Base-by-base conservation (phyloP, 768 basidiomycete genomes). In the Atractiella rhizophila region DNA sequence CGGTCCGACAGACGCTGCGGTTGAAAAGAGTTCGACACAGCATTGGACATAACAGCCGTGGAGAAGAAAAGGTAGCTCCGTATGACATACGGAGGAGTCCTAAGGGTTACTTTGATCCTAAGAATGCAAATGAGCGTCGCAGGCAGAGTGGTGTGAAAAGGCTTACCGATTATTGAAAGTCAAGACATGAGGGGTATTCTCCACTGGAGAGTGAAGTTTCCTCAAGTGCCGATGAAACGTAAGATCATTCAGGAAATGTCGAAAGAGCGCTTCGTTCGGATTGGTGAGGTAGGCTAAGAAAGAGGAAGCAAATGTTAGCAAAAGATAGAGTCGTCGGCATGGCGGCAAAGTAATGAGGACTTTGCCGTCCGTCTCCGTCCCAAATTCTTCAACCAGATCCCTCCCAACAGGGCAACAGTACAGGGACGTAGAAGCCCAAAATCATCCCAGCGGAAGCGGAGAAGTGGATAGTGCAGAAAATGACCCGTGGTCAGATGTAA, bases 211-310 rank as follows among this genome's bases (percentile, higher is more conserved):
- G 51, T 85, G 75, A 52, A 91, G 69, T 41, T 74, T 74, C 45
- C 72, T 79, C 45, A 94, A 69, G 58, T 94, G 85, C 41, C 80
- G 78, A 39, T 86, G 79, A 59, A 98, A 94, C 20, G 83, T 86
- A 55, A 80, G 79, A 55, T 91, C 85, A n/a, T 86, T 96, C 50
- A 96, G 73, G 62, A 81, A 86, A 16, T 82, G 67, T 39, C 86
- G 73, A 61, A 98, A 94, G 6, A 83, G 83, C 35, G 73, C 73
- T 60, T 94, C 85, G 42, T 76, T 73, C 19, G 88, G 88, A 59
- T 94, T 96, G 26, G 83, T 81, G 56, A 86, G 70, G 64, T 83
- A 83, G 35, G 86, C 88, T 94, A 63, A 20, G 13, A 41, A 21
- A 25, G 26, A 11, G 43, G n/a, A n/a, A n/a, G n/a, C n/a, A n/a